These are phyloP conservation scores for Fraxinus anomala DNA, from an alignment of 257 asterid species.

Conservation along the genomic window DNA sequence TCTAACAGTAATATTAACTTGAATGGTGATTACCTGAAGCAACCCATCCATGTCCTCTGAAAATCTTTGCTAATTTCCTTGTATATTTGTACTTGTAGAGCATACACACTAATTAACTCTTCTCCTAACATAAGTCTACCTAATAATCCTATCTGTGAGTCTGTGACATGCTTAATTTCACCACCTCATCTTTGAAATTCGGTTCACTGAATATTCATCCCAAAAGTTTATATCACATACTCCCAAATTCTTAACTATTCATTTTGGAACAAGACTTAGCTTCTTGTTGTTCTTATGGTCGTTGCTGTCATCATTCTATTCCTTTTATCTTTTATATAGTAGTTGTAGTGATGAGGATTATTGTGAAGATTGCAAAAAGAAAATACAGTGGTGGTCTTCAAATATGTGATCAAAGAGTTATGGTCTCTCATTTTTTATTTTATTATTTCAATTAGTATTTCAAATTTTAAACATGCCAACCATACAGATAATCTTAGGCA, in stretches of 20 bases:
- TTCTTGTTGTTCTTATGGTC: background rate
- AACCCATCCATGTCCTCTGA: background rate
- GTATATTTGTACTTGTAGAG: background rate
- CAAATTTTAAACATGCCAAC: background rate
- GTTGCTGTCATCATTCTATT: background rate
- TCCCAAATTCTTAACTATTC: background rate
- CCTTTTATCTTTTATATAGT: background rate
- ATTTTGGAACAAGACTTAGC: background rate
- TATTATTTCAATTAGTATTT: background rate
- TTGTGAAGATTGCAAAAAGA: background rate
- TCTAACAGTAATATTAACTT: background rate
- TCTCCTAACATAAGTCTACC: background rate
- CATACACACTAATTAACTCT: background rate
- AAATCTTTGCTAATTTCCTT: background rate
- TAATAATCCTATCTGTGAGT: background rate
- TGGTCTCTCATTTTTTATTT: background rate
- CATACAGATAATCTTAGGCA: background rate
- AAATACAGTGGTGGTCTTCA: background rate
- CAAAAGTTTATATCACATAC: background rate
- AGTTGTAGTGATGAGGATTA: background rate
- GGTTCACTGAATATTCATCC: background rate
- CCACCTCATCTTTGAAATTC: background rate
- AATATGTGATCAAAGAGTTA: background rate
- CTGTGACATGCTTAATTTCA: background rate
- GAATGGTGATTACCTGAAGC: background rate